Conservation (phyloP, 495 filamentous ascomycete genomes). For the Neurospora tetrasperma region DNA sequence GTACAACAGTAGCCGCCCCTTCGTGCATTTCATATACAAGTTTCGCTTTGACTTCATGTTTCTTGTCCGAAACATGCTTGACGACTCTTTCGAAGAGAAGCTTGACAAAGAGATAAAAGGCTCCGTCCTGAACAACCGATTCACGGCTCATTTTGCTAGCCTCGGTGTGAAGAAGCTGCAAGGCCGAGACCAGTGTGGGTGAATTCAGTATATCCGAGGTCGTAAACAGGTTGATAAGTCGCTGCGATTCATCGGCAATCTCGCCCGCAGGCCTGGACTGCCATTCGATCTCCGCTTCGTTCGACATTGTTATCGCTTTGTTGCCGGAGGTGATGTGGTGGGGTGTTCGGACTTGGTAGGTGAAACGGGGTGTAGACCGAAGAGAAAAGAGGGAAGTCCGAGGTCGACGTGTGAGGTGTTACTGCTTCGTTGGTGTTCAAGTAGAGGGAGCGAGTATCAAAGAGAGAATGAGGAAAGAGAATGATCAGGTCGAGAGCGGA, state of each 20-base stretch:
- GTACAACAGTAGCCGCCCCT: background rate
- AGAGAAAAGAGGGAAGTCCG: background rate
- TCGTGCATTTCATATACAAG: background rate
- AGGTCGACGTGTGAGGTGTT: no score
- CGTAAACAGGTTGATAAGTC: background rate
- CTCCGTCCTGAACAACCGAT: background rate
- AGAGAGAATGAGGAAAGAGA: no score
- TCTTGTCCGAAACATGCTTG: background rate
- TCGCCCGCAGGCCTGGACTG: background rate
- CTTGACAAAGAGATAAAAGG: background rate
- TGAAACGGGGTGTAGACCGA: background rate
- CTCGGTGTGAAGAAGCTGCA: background rate
- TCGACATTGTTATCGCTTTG: background rate
- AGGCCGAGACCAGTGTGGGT: fast-evolving
- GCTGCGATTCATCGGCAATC: background rate
- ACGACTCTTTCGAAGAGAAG: fast-evolving
- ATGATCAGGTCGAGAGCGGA: no score
- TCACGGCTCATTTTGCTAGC: background rate
- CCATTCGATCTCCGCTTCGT: background rate
- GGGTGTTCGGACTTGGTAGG: background rate
- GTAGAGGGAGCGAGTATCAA: no score
- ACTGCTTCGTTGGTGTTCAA: no score
- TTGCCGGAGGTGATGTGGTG: background rate
- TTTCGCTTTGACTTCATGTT: background rate
- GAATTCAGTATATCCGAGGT: background rate